phyloP scores from a whole-genome alignment of 2,329 filamentous ascomycete species.

The Cadophora luteo-olivacea region DNA sequence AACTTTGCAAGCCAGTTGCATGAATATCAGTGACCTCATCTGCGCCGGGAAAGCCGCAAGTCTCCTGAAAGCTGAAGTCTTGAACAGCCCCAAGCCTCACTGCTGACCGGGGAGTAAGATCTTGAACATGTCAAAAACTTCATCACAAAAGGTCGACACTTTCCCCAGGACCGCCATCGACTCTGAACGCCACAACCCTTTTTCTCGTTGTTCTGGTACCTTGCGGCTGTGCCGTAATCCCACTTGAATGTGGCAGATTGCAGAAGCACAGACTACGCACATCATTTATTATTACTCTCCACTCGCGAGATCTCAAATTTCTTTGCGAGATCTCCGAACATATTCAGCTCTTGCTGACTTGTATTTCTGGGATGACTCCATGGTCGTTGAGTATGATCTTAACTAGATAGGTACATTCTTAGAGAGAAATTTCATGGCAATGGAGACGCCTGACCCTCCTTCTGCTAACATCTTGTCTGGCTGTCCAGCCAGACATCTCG shows the following conservation, averaged over 20 bases:
- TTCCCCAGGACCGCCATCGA: neutral
- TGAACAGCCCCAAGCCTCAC: neutral
- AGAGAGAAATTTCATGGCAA: neutral
- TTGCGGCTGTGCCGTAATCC: neutral
- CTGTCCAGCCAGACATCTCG: neutral
- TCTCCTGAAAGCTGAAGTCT: neutral
- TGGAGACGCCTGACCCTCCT: neutral
- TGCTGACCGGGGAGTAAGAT: neutral
- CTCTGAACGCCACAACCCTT: neutral
- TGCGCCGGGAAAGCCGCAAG: neutral
- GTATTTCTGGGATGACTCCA: neutral
- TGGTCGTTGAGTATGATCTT: neutral
- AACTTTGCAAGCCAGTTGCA: neutral
- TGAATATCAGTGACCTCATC: neutral
- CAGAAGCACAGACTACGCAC: conserved; percentile 13
- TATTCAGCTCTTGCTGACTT: neutral
- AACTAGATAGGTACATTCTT: neutral
- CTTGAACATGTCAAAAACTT: neutral
- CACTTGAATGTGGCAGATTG: neutral
- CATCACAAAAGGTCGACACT: neutral
- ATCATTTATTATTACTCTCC: neutral
- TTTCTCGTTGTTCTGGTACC: neutral
- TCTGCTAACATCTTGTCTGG: neutral
- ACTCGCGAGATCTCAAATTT: neutral
- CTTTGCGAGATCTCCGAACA: neutral